Percentiles rank a stretch among this genome's conserved stretches.
Evolutionary conservation across 768 basidiomycete species (phyloP).

Genomic region (Lyophyllum semitale): DNA sequence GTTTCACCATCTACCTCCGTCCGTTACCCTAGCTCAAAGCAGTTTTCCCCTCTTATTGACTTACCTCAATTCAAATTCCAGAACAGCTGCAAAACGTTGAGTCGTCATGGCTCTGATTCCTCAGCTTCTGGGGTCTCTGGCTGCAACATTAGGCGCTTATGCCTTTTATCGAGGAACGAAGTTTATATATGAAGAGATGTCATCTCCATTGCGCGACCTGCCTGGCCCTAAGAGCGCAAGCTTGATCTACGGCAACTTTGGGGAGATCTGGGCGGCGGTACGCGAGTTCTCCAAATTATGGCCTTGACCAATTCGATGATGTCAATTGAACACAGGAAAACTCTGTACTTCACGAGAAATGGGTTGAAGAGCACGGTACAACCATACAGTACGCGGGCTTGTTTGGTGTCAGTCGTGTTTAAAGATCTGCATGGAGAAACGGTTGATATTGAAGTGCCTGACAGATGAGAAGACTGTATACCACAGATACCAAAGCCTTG

Average conservation of each 20-base stretch:
- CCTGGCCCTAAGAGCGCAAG: slow-evolving; percentile 52
- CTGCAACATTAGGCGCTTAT: slow-evolving; percentile 25
- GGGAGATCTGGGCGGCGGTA: slow-evolving; percentile 45
- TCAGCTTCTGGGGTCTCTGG: slow-evolving; percentile 21
- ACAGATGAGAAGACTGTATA: slow-evolving; percentile 15
- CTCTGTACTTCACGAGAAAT: slow-evolving; percentile 25
- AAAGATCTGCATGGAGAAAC: slow-evolving; percentile 56
- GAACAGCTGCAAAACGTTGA: background rate
- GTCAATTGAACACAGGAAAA: slow-evolving; percentile 28
- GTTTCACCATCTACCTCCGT: no score
- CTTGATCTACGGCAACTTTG: slow-evolving; percentile 50
- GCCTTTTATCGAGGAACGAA: slow-evolving; percentile 33
- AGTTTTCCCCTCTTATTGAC: background rate
- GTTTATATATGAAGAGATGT: slow-evolving; percentile 32
- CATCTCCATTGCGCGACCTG: slow-evolving; percentile 48
- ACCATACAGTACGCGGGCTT: slow-evolving; percentile 25
- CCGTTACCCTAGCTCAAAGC: background rate
- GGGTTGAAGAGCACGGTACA: slow-evolving; percentile 17
- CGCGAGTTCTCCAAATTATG: slow-evolving; percentile 1
- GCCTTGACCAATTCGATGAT: background rate
- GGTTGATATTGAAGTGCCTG: slow-evolving; percentile 25
- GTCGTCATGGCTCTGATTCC: slow-evolving; percentile 1
- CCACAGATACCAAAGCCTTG: slow-evolving; percentile 44
- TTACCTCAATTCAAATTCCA: background rate
- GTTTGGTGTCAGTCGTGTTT: slow-evolving; percentile 38